Conservation (phyloP, 2,329 filamentous ascomycete genomes). For the Zymoseptoria brevis region DNA sequence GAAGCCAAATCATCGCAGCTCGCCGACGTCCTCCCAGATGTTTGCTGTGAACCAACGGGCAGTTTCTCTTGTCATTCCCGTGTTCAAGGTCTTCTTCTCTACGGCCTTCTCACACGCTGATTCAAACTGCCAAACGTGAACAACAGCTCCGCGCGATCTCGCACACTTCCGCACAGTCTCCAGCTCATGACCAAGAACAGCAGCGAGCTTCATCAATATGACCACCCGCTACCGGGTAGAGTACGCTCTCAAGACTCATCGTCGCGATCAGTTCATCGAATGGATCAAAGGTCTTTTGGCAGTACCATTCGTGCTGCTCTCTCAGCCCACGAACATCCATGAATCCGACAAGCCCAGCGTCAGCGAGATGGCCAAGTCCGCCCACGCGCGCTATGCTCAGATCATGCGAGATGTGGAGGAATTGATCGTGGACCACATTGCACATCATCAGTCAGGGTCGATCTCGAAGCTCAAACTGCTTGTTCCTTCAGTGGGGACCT, state of each 20-base stretch:
- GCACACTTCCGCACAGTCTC: no score
- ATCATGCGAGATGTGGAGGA: conserved; percentile 90
- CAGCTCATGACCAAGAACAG: not conserved
- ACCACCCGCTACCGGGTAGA: conserved; percentile 34
- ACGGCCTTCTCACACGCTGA: no score
- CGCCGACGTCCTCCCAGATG: not conserved
- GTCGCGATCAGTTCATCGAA: conserved; percentile 68
- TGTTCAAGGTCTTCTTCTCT: no score
- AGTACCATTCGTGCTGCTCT: conserved; percentile 93
- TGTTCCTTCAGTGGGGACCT: conserved; percentile 83
- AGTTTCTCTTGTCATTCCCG: no score
- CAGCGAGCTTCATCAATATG: conserved; percentile 17
- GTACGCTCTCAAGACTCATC: conserved; percentile 68
- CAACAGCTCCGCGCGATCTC: no score
- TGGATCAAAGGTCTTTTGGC: conserved; percentile 90
- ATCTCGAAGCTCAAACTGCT: conserved; percentile 81
- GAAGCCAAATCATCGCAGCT: not conserved
- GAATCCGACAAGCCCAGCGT: conserved; percentile 59
- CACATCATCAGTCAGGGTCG: conserved; percentile 54
- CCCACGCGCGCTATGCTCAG: conserved; percentile 83
- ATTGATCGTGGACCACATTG: conserved; percentile 85
- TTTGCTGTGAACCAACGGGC: not conserved
- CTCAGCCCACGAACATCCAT: conserved; percentile 82
- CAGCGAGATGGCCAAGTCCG: conserved; percentile 60
- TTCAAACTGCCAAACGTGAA: no score